Evolutionary conservation across 495 filamentous ascomycete species (phyloP), one percentile per base, ranked within the genome.

Genomic region (Pseudomonodictys pantanalensis): DNA sequence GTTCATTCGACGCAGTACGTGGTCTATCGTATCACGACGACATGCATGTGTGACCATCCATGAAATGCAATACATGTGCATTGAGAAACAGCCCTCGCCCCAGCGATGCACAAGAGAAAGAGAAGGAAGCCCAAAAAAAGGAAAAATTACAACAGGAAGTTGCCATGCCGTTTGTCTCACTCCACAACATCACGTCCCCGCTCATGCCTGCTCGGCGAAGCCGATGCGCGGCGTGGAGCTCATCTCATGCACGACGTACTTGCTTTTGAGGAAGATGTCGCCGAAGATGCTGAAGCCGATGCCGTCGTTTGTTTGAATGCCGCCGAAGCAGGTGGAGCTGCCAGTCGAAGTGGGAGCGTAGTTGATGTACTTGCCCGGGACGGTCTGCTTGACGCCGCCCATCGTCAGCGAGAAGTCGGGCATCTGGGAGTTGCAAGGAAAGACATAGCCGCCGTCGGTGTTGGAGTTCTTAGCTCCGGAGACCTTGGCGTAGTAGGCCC

Each of bases 191-290:
- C 41, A 8, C 38, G 20, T 41, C 33, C 46, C 52, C 2, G 58
- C 42, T 38, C 60, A 52, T 22, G 35, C 46, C 60, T 63, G 60
- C 25, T 63, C 42, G 5, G 60, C 60, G 20, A 55, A 62, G 6
- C 58, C 58, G 18, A 62, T 22, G 1, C 52, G 17, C 10, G 51
- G 51, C 1, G 58, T 55, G 1, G 33, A 30, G 25, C 35, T 44
- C 3, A 28, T 24, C 53, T 91, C 82, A 64, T 91, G 91, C 3
- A 93, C 83, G 18, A 86, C 88, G 67, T 86, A 91, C 62, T 89
- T 84, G 58, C 81, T 80, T 78, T 92, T 91, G 59, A 93, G 79
- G 66, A 88, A 89, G 44, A 91, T 79, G 58, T 91, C 89, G 38
- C 89, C 88, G 51, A 86, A 84, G 71, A 93, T 90, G 55, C 78